Evolutionary conservation across 345 rosid species (phyloP), one percentile per base, ranked within the genome.

Genomic region (Hibiscus trionum): DNA sequence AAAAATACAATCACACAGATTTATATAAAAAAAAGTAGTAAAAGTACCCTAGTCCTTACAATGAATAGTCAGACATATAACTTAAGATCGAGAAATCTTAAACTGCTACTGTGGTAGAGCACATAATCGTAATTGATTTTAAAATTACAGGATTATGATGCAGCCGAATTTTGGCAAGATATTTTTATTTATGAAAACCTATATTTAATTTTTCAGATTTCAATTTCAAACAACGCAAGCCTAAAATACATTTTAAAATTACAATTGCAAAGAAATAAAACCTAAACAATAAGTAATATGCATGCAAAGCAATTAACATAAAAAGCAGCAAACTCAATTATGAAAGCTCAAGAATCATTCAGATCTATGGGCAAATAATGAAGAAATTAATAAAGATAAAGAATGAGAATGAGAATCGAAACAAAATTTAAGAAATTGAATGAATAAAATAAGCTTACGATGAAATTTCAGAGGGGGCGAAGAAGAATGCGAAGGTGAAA

Each of bases 61-160:
- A 42, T 0, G 42, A 65, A 21, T 11, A 17, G 5, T 90, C 85
- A 39, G 2, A 39, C 0, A 11, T 8, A 39, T 39, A 39, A 7
- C 44, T 39, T 8, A 39, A 39, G 44, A 39, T 39, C 10, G 2
- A 39, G 44, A 39, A 1, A 39, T 39, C 44, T 39, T 39, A 39
- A 39, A 39, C 1, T 0, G 44, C 1, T 39, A 39, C 1, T 39
- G 1, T 39, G 44, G 44, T 39, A 39, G 44, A 39, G 9, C 44
- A 1, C 44, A 39, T 39, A 7, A 39, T 39, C 44, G 44, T 39
- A 39, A 39, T 39, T 7, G 44, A 39, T 39, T 39, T 39, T 39
- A 39, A 39, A 39, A 39, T 7, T 39, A 39, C 44, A 39, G 10
- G 2, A 39, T 39, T 39, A 8, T 8, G 2, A 39, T 7, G 44